Evolutionary conservation across 805 yeast genomes (phyloP).

Genomic region (Candida stauntonica): DNA sequence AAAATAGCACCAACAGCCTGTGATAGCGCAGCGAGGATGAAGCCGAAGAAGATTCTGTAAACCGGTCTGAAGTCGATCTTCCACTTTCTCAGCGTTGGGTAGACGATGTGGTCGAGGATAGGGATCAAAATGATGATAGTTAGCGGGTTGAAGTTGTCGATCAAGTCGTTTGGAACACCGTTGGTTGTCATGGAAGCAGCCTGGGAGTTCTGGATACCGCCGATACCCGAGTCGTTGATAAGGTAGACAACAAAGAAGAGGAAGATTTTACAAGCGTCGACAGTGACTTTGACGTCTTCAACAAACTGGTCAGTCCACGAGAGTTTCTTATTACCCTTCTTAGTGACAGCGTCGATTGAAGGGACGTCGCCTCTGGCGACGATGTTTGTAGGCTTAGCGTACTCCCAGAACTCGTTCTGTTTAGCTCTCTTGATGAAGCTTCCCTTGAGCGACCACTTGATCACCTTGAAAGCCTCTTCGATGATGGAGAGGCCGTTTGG

Average conservation of each 20-base stretch:
- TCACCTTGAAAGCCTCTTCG: slow-evolving; percentile 38
- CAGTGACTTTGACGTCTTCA: slow-evolving; percentile 63
- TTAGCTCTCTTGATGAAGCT: slow-evolving; percentile 40
- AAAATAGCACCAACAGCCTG: slow-evolving; percentile 40
- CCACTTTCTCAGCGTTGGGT: slow-evolving; percentile 45
- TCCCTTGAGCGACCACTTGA: slow-evolving; percentile 37
- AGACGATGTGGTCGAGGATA: slow-evolving; percentile 53
- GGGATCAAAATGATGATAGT: slow-evolving; percentile 78
- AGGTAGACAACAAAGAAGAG: slow-evolving; percentile 70
- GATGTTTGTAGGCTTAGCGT: slow-evolving; percentile 54
- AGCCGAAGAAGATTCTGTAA: slow-evolving; percentile 67
- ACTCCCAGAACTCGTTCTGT: slow-evolving; percentile 42
- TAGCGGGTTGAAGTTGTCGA: slow-evolving; percentile 72
- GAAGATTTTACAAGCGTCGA: slow-evolving; percentile 71
- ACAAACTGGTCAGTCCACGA: slow-evolving; percentile 69
- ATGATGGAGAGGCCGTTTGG: slow-evolving; percentile 38
- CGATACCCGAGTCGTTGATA: slow-evolving; percentile 67
- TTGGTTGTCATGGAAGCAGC: slow-evolving; percentile 72
- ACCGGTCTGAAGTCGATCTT: slow-evolving; percentile 61
- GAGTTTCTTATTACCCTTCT: slow-evolving; percentile 24
- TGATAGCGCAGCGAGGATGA: slow-evolving; percentile 49
- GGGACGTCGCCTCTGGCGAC: slow-evolving; percentile 37
- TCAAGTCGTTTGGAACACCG: slow-evolving; percentile 76
- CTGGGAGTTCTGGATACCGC: slow-evolving; percentile 38
- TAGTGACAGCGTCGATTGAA: slow-evolving; percentile 12